These are phyloP conservation scores for Rhizophagus prolifer DNA, from an alignment of 192 early-diverging fungal species.

Conservation along the genomic window DNA sequence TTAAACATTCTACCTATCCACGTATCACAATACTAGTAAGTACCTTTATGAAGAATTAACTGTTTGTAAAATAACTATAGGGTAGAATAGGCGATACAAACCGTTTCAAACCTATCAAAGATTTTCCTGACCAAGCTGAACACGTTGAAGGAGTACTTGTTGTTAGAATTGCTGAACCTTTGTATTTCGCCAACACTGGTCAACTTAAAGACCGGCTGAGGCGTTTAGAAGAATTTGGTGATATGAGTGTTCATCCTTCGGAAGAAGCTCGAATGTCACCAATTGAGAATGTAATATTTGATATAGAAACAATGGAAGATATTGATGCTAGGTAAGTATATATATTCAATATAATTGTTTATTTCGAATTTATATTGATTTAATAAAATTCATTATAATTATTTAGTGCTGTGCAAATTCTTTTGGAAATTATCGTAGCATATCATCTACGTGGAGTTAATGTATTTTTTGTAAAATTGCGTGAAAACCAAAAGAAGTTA, in stretches of 20 bases:
- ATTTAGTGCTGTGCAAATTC: constrained; percentile 61
- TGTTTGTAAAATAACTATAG: too few relatives aligned
- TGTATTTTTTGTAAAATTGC: constrained; percentile 92
- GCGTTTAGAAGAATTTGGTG: constrained; percentile 91
- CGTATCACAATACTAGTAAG: constrained; percentile 75
- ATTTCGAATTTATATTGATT: neutral
- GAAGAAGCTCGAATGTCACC: constrained; percentile 81
- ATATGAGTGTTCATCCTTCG: constrained; percentile 92
- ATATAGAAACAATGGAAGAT: constrained; percentile 82
- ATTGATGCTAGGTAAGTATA: constrained; percentile 85
- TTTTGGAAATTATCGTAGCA: constrained; percentile 86
- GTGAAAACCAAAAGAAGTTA: constrained; percentile 61
- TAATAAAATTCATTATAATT: neutral
- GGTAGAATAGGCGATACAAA: constrained; percentile 56
- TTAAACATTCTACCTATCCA: constrained; percentile 88
- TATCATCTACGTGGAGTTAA: constrained; percentile 77
- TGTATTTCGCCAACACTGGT: constrained; percentile 97
- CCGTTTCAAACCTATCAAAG: constrained; percentile 74
- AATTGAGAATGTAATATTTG: constrained; percentile 83
- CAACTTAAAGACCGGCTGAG: constrained; percentile 94
- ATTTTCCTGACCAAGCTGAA: constrained; percentile 61
- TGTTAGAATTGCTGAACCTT: constrained; percentile 86
- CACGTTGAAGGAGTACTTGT: constrained; percentile 84
- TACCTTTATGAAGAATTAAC: too few relatives aligned
- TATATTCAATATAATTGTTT: neutral